phyloP scores from a whole-genome alignment of 306 rosid genomes.

The Inga oerstediana region DNA sequence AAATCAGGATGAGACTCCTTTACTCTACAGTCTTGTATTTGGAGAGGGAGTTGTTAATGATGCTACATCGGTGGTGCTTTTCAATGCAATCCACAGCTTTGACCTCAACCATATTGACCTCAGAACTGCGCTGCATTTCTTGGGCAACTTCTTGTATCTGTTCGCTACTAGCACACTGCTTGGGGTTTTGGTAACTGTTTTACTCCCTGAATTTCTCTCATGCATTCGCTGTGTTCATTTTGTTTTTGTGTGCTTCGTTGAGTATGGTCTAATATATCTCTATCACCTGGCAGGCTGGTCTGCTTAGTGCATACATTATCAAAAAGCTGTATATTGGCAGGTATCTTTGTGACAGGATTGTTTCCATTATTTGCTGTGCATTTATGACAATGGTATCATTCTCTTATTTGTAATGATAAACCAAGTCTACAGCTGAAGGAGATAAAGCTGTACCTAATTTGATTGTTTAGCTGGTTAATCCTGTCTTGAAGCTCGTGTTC shows the following conservation, averaged over 20 bases:
- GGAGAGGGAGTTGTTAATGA: constrained; percentile 99
- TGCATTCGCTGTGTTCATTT: constrained; percentile 15
- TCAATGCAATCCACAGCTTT: constrained; percentile 93
- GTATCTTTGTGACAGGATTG: constrained; percentile 41
- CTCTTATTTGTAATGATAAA: constrained; percentile 7
- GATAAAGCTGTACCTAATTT: constrained; percentile 15
- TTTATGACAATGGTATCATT: constrained; percentile 8
- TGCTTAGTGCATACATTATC: constrained; percentile 85
- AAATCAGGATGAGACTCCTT: constrained; percentile 96
- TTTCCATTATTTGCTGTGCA: constrained; percentile 12
- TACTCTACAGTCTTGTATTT: constrained; percentile 94
- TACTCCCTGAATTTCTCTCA: constrained; percentile 29
- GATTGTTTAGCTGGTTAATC: constrained; percentile 17
- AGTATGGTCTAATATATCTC: constrained; percentile 38
- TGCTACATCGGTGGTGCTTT: constrained; percentile 98
- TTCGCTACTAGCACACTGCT: constrained; percentile 79
- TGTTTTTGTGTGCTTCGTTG: neutral
- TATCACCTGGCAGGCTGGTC: constrained; percentile 69
- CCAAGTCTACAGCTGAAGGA: constrained; percentile 5
- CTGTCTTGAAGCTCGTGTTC: neutral
- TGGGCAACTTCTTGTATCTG: constrained; percentile 80
- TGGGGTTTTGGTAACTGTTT: constrained; percentile 69
- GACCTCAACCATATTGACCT: constrained; percentile 69
- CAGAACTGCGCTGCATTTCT: constrained; percentile 58
- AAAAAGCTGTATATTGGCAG: constrained; percentile 92